Conservation (phyloP, 768 basidiomycete species). For the Pleurotus ostreatus region DNA sequence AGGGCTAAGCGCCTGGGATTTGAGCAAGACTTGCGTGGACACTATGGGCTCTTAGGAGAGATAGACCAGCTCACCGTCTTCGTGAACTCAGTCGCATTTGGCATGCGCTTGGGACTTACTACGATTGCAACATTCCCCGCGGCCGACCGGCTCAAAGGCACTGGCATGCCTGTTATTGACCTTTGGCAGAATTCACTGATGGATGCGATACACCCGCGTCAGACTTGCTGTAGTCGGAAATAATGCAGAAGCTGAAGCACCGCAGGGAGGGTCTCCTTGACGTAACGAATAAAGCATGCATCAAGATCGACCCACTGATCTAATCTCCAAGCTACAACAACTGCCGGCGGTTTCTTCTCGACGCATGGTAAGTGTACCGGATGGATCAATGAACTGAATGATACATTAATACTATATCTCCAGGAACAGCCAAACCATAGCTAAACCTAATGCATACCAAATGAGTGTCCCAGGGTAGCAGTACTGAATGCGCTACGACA, state of each 20-base stretch:
- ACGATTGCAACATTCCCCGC: too few relatives aligned
- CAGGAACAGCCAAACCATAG: constrained; percentile 7
- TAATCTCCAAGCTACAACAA: not conserved
- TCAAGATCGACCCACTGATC: not conserved
- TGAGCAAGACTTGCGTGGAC: too few relatives aligned
- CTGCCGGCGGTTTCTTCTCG: constrained; percentile 3
- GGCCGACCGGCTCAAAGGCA: too few relatives aligned
- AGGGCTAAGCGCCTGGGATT: too few relatives aligned
- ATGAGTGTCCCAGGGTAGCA: not conserved
- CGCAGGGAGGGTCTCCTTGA: not conserved
- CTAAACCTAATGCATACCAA: constrained; percentile 6
- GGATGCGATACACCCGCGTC: not conserved
- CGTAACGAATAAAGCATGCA: not conserved
- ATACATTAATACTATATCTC: not conserved
- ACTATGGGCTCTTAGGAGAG: too few relatives aligned
- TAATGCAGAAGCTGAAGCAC: not conserved
- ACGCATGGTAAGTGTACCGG: not conserved
- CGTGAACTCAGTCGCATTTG: too few relatives aligned
- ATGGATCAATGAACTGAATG: constrained; percentile 4
- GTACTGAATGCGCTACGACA: not conserved
- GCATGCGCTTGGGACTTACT: too few relatives aligned
- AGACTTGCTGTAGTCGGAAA: not conserved
- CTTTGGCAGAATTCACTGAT: not conserved
- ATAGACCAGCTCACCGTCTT: too few relatives aligned
- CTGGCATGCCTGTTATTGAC: too few relatives aligned